Conservation (phyloP, 805 yeast genomes). For the Middelhovenomyces tepae region DNA sequence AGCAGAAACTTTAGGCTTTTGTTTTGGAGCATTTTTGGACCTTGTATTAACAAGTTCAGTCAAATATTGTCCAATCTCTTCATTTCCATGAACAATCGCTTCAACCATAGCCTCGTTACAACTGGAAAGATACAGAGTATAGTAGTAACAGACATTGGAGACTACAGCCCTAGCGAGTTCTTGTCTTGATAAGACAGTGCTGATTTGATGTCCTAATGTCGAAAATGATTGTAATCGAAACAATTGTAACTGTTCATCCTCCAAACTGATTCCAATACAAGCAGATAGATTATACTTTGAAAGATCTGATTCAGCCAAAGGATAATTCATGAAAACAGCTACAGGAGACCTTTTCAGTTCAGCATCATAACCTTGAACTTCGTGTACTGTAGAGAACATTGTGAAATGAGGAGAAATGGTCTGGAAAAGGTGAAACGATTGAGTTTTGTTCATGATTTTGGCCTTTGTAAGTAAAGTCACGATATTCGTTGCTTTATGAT, state of each 20-base stretch:
- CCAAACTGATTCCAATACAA: slow-evolving; percentile 33
- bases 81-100: slow-evolving; percentile 9
- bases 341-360: slow-evolving; percentile 45
- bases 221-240: background rate
- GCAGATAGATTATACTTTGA: slow-evolving; percentile 33
- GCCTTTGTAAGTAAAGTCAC: slow-evolving; percentile 59
- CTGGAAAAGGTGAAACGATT: slow-evolving; percentile 80
- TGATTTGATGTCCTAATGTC: background rate
- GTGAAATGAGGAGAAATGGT: slow-evolving; percentile 25
- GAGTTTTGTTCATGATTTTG: slow-evolving; percentile 61
- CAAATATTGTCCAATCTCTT: too few relatives aligned
- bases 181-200: background rate
- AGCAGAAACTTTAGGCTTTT: too few relatives aligned
- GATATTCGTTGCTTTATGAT: slow-evolving; percentile 31
- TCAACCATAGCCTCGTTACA: background rate
- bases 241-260: background rate
- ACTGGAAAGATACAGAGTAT: background rate
- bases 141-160: background rate
- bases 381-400: slow-evolving; percentile 30
- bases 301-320: slow-evolving; percentile 33
- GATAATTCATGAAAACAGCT: slow-evolving; percentile 55
- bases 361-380: slow-evolving; percentile 24
- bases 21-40: too few relatives aligned
- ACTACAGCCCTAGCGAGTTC: background rate
- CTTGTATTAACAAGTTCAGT: too few relatives aligned